Conservation (phyloP, 345 rosid genomes). For the Pistacia vera region DNA sequence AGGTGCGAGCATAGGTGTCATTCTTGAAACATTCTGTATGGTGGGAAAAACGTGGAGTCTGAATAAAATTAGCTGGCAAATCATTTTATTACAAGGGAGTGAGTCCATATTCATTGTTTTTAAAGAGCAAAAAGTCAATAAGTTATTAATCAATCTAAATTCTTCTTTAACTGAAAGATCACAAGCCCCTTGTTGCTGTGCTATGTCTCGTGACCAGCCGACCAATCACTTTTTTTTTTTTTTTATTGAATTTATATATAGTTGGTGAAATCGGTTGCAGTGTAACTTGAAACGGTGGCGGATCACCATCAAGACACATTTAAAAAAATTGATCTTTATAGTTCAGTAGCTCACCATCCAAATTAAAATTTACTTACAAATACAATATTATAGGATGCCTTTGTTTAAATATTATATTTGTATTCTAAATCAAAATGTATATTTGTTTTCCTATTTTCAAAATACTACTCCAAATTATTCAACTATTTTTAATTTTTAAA, state of each 20-base stretch:
- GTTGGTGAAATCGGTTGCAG: slow-evolving; percentile 16
- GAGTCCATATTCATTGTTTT: slow-evolving; percentile 13
- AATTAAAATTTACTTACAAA: too few relatives aligned
- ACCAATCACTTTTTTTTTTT: background rate
- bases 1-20: background rate
- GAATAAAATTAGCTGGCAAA: slow-evolving; percentile 12
- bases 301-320: background rate
- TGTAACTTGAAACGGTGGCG: slow-evolving; percentile 11
- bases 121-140: background rate
- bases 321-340: too few relatives aligned
- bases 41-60: background rate
- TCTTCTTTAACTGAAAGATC: background rate
- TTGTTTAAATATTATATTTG: too few relatives aligned
- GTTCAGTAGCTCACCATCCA: too few relatives aligned
- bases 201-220: slow-evolving; percentile 11
- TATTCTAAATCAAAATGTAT: too few relatives aligned
- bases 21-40: background rate
- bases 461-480: too few relatives aligned
- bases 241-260: background rate
- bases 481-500: too few relatives aligned
- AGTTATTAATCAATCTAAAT: too few relatives aligned
- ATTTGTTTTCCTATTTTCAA: too few relatives aligned
- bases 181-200: background rate
- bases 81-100: background rate
- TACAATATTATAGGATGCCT: too few relatives aligned